Base-by-base conservation (phyloP, 176 grass and related monocot species). In the Lolium rigidum region DNA sequence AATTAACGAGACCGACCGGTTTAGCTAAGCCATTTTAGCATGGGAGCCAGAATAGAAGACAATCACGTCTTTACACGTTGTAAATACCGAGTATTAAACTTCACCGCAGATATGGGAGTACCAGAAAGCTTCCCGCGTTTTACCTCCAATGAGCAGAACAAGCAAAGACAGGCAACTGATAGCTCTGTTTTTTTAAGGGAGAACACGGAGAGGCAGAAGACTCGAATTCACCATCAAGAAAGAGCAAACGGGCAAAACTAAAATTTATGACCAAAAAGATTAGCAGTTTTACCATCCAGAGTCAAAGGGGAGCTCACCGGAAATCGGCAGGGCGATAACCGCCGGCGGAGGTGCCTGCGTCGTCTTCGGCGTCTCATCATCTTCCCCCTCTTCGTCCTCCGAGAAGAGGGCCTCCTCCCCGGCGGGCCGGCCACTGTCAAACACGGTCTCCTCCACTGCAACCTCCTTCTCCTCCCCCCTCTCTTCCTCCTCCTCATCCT, bases 381-480 rank as follows among this genome's bases (percentile, higher is more conserved):
- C 83, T 1, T 94, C 87, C 10, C 79, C 86, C 54, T 86, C 88
- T 4, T 91, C 92, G 1, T 83, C 87, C 54, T 85, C 86, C 4
- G 86, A 86, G 86, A 92, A 92, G 62, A 92, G 21, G 62, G 76
- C 66, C 62, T 92, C 91, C 38, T 92, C 89, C 17, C 75, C 78
- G 7, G 80, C 89, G 25, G 80, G 85, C 3, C 85, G 89, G 75
- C 89, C 85, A 38, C 89, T 87, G 76, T 91, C 89, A 63, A 91
- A 91, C 57, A 79, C 89, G 5, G 85, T 66, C 61, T 87, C 87
- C 66, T 72, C 68, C 31, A 37, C 48, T 10, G 64, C 77, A 21
- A 38, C 60, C 74, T 70, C 84, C 52, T 75, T 85, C 38, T 55
- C 84, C 78, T 37, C 39, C 67, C 46, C 66, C n/a, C 38, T 58